Base-by-base conservation (phyloP, 371 early-diverging fungal genomes). In the Lichtheimia corymbifera region DNA sequence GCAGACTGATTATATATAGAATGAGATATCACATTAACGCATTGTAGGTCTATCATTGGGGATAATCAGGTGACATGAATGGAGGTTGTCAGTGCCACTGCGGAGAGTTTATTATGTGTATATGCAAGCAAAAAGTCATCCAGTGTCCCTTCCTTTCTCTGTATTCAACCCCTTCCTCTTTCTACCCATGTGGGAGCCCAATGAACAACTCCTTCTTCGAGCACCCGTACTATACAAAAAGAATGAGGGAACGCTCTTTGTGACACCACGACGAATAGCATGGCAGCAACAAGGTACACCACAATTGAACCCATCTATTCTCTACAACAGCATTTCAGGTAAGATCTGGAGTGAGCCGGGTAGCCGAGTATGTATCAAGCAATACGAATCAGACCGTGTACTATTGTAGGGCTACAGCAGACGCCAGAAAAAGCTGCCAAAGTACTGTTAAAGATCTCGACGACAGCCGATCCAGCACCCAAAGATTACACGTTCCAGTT, bases 231-330 rank as follows among this genome's bases (percentile, higher is more conserved):
- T 61, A 27, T 86, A 74, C 56, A 79, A 76, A 47, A 84, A 82
- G 49, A 75, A 73, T 45, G 74, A 82, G 28, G 86, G 86, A n/a
- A 80, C 74, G 2, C 51, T 79, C 20, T 83, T 76, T 66, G 71
- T 84, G 13, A 86, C 84, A 54, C 83, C 80, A 57, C 66, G 75
- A 27, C 71, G 84, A 62, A 72, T 84, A 22, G 76, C 83, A 12
- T 86, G 83, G 82, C 84, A 82, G 13, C 83, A 78, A 43, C 74
- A 80, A 47, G 82, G 80, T 1, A 76, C 74, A 14, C 73, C 77
- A 5, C 75, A 73, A 30, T 53, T 80, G 40, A 72, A 67, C 40
- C 80, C 80, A 43, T 77, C 80, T 13, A 71, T 80, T 13, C 63
- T 59, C 44, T 80, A 80, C 44, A 66, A 63, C 42, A 68, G 73